Base-by-base conservation (phyloP, 2,329 filamentous ascomycete species). In the Rugonectria rugulosa region DNA sequence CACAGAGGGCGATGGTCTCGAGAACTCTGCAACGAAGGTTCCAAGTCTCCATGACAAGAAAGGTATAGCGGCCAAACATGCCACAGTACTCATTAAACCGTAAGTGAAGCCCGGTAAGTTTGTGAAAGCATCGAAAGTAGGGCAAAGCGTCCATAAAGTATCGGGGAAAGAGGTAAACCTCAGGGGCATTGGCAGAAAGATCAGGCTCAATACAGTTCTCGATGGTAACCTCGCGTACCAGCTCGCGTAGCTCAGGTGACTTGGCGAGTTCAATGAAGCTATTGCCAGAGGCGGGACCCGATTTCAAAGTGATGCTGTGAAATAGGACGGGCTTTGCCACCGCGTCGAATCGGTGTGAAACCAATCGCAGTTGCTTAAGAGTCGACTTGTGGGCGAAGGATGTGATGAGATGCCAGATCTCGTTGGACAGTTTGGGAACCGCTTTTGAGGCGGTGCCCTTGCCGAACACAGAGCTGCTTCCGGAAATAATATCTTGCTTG, bases 1-100 rank as follows among this genome's bases (percentile, higher is more conserved):
- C 31, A 14, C 63, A 65, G 15, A 61, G 50, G 2, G 42, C 48
- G 1, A 66, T 29, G 1, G 63, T 64, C 3, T 66, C 56, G 2
- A 66, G 44, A 2, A 66, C 50, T 1, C 24, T 37, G 2, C 59
- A 59, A 3, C 59, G 27, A 4, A 65, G 44, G 3, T n/a, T 10
- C 5, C 24, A 54, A 0, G 54, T 57, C 15, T 65, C 61, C 15
- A 59, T 56, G 3, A 60, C 34, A 0, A 1, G 0, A 5, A 3
- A 6, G 2, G 1, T 11, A 2, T 1, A 12, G 6, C 23, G 27
- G n/a, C 32, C 14, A 0, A 44, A 19, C 6, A 20, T n/a, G 1
- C 60, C 58, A 2, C 60, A 65, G 9, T 47, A 32, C 2, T 54
- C 24, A 5, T 41, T 49, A 4, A 63, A 65, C 5, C 29, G 27